Base-by-base conservation (phyloP, 306 rosid species). In the Trifolium dubium region DNA sequence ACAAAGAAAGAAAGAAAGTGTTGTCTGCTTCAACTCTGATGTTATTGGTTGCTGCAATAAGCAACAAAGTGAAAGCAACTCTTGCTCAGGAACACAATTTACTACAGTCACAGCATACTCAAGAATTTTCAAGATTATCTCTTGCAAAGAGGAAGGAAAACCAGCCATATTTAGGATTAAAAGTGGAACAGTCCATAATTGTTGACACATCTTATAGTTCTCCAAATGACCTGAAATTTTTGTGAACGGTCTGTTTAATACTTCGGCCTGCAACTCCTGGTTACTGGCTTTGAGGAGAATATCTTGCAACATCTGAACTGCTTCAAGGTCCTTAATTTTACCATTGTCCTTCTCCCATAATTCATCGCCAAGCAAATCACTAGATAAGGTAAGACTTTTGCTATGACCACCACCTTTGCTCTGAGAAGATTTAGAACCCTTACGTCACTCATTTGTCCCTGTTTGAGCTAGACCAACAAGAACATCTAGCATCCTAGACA, bases 51-150 rank as follows among this genome's bases (percentile, higher is more conserved):
- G 99, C 86, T 95, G 99, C 83, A 95, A 73, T 70, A 95, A 85
- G 86, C 98, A 95, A 88, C 99, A 95, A 83, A 95, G 98, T 69
- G 99, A 95, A 43, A 95, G 96, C 75, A 95, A 89, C 73, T 95
- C 99, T 83, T 95, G 99, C 82, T 95, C 99, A 6, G 99, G 99
- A 81, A 95, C 93, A 64, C 98, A 92, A 83, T 95, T 95, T 74
- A 92, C 98, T 55, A 95, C 99, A 69, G 98, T 95, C 84, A 95
- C 99, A 58, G 93, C 99, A 89, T 95, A 95, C 85, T 95, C 99
- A 35, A 95, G 99, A 85, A 95, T 95, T 86, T 95, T 95, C 87
- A 95, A 79, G 77, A 95, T 90, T 69, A 87, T 90, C 76, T 92
- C 99, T 81, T 90, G 98, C 80, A 92, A 83, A 65, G 95, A 74